Conservation (phyloP, 768 basidiomycete species). For the Russula emetica region DNA sequence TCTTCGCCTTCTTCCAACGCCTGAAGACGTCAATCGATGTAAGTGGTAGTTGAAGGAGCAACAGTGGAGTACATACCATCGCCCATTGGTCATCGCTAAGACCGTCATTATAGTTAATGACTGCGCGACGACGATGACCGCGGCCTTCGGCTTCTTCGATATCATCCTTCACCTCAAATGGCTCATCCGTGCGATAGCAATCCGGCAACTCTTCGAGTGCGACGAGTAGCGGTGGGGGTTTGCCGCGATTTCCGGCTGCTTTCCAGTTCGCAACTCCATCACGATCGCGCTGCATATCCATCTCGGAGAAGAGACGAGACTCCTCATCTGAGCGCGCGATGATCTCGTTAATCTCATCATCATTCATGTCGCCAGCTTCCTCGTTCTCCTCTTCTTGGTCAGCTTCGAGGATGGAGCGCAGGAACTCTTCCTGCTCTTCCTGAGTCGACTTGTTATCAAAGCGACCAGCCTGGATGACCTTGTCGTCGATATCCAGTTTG, state of each 20-base stretch:
- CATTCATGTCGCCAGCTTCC: conserved; percentile 88
- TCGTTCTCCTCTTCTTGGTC: conserved; percentile 89
- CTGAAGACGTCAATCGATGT: conserved; percentile 34
- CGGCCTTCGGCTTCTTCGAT: conserved; percentile 67
- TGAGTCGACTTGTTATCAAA: conserved; percentile 99
- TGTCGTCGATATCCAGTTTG: conserved; percentile 98
- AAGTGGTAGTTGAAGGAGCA: not conserved
- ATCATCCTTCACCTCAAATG: conserved; percentile 65
- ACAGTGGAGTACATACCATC: conserved; percentile 46
- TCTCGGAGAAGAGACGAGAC: conserved; percentile 64
- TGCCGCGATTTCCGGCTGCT: conserved; percentile 68
- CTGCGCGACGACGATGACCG: conserved; percentile 76
- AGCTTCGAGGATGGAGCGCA: conserved; percentile 86
- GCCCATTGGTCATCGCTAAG: conserved; percentile 93
- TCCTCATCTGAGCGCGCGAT: conserved; percentile 85
- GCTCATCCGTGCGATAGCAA: conserved; percentile 83
- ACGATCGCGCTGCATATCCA: conserved; percentile 78
- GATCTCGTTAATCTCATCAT: conserved; percentile 91
- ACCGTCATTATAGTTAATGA: conserved; percentile 91
- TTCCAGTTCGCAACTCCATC: conserved; percentile 65
- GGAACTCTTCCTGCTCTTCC: conserved; percentile 93
- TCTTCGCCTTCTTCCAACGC: conserved; percentile 82
- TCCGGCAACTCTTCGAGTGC: conserved; percentile 87
- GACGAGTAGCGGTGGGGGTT: conserved; percentile 72
- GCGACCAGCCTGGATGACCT: conserved; percentile 98